Percentiles rank a stretch among this genome's conserved stretches.
Conservation (phyloP, 1,139 yeast genomes). For the Williopsis jadinii region DNA sequence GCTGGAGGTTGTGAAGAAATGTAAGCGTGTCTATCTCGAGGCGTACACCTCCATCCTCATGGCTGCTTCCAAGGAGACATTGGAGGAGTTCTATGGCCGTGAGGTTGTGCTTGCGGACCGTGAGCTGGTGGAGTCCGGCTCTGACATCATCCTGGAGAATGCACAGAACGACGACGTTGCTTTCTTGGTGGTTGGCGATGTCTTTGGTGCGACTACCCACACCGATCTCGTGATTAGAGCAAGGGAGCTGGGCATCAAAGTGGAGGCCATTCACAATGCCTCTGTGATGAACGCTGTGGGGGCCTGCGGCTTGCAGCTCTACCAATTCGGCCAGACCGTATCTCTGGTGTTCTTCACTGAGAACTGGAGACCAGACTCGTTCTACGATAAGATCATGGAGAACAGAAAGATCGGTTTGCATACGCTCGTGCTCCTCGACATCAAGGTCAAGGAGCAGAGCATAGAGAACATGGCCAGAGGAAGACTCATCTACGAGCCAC, state of each 20-base stretch:
- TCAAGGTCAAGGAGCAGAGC: constrained; percentile 95
- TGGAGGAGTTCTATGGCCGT: constrained; percentile 80
- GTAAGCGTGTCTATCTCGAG: constrained; percentile 86
- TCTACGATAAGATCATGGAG: constrained; percentile 83
- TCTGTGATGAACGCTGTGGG: constrained; percentile 98
- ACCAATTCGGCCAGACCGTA: constrained; percentile 94
- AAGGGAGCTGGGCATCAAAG: constrained; percentile 68
- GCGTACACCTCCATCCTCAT: constrained; percentile 92
- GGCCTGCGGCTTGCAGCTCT: constrained; percentile 91
- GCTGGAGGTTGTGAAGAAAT: constrained; percentile 70
- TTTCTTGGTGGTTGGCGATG: constrained; percentile 94
- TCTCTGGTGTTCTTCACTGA: constrained; percentile 95
- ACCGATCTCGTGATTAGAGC: constrained; percentile 91
- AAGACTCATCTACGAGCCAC: constrained; percentile 88
- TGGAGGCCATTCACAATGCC: constrained; percentile 88
- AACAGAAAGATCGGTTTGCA: constrained; percentile 87
- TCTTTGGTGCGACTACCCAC: constrained; percentile 97
- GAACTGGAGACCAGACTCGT: constrained; percentile 92
- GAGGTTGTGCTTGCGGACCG: constrained; percentile 86
- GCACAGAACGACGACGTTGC: constrained; percentile 84
- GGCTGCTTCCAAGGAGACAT: constrained; percentile 69
- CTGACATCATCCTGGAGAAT: constrained; percentile 70
- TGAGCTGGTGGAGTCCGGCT: constrained; percentile 86
- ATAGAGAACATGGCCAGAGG: constrained; percentile 94
- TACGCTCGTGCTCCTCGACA: constrained; percentile 80